Evolutionary conservation across 73 alveolate species (phyloP).

Genomic region (Paramecium octaurelia): DNA sequence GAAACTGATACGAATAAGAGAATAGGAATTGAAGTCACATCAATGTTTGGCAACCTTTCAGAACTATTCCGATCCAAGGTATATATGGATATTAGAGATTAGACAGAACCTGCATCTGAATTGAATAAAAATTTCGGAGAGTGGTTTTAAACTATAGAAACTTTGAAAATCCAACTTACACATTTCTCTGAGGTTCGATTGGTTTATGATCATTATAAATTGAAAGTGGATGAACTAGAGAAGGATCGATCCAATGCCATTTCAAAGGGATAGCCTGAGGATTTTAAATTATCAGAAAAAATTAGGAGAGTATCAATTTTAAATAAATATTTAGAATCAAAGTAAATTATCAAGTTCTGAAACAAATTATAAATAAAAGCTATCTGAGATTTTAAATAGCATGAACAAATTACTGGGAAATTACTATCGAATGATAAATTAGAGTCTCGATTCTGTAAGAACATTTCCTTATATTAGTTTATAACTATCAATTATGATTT

Average conservation of each 20-base stretch:
- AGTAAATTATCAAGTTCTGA: neutral
- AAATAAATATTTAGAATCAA: neutral
- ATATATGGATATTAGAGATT: neutral
- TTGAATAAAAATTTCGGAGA: slow-evolving; percentile 17
- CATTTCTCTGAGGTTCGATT: neutral
- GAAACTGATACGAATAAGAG: slow-evolving; percentile 26
- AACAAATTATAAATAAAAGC: neutral
- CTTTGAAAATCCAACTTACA: neutral
- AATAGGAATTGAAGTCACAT: slow-evolving; percentile 29
- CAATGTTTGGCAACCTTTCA: slow-evolving; percentile 29
- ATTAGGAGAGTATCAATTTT: neutral
- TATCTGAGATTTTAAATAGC: slow-evolving; percentile 26
- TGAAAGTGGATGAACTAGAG: neutral
- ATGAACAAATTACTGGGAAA: neutral
- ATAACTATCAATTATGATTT: neutral
- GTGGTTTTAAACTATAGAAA: neutral
- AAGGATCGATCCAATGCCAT: neutral
- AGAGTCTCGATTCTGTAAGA: neutral
- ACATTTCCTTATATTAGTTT: neutral
- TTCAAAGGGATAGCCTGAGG: neutral
- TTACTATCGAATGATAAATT: neutral
- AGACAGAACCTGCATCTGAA: neutral
- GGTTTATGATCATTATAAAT: slow-evolving; percentile 22
- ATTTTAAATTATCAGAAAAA: neutral
- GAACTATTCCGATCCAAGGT: slow-evolving; percentile 27